Evolutionary conservation across 192 early-diverging fungal species (phyloP).

Genomic region (Mycoemilia scoparia): DNA sequence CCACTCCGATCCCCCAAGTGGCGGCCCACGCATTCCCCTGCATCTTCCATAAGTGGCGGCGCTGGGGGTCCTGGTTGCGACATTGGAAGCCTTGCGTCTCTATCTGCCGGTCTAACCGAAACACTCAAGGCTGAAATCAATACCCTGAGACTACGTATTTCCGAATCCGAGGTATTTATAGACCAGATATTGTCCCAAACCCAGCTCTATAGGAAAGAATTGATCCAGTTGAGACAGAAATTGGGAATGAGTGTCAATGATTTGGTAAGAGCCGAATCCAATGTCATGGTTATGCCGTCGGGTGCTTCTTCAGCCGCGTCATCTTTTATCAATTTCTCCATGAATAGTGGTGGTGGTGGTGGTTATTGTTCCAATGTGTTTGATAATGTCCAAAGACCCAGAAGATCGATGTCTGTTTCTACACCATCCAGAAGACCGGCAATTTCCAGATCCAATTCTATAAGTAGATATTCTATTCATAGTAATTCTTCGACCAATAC

Average conservation of each 20-base stretch:
- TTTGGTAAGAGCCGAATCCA: conserved; percentile 2
- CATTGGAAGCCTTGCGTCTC: no score
- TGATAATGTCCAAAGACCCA: no score
- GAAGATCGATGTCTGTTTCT: no score
- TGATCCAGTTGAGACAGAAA: conserved; percentile 25
- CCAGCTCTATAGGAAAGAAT: conserved; percentile 34
- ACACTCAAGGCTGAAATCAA: conserved; percentile 30
- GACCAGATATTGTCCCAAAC: conserved; percentile 29
- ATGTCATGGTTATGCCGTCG: no score
- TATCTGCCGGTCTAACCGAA: conserved; percentile 26
- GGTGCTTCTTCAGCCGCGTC: no score
- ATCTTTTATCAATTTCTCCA: no score
- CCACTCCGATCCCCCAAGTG: conserved; percentile 18
- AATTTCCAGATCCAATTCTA: no score
- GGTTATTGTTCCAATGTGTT: no score
- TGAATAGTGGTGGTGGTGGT: no score
- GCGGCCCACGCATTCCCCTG: conserved; percentile 22
- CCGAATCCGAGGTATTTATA: conserved; percentile 28
- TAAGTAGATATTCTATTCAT: no score
- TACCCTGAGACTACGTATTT: conserved; percentile 26
- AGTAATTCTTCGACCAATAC: no score
- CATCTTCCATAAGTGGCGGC: conserved; percentile 22
- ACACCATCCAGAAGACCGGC: no score
- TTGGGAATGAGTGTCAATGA: conserved; percentile 31
- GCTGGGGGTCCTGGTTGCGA: conserved; percentile 14